Conservation (phyloP, 1,284 basidiomycete genomes). For the Ustilago trichophora region DNA sequence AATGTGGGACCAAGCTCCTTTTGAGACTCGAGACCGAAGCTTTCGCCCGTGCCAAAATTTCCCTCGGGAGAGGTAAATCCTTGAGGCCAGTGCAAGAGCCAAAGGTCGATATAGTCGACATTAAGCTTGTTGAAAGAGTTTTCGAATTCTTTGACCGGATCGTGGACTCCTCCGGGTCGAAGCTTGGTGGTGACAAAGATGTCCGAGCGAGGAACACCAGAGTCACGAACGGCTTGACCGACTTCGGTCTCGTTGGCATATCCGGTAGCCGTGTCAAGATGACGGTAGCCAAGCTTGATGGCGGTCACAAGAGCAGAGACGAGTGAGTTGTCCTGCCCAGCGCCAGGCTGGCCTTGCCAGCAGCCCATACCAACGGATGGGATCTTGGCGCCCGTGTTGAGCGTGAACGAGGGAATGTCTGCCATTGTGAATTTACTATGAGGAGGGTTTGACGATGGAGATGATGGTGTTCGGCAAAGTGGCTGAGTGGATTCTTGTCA, state of each 20-base stretch:
- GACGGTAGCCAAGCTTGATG: slow-evolving; percentile 53
- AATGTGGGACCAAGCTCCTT: slow-evolving; percentile 43
- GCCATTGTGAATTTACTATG: slow-evolving; percentile 15
- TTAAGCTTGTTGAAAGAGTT: slow-evolving; percentile 77
- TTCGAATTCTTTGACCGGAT: slow-evolving; percentile 71
- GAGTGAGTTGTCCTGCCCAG: slow-evolving; percentile 28
- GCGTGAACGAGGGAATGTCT: slow-evolving; percentile 38
- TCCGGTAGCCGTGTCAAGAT: slow-evolving; percentile 49
- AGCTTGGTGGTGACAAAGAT: slow-evolving; percentile 87
- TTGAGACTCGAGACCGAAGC: slow-evolving; percentile 25
- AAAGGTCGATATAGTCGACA: slow-evolving; percentile 73
- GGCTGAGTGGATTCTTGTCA: no score
- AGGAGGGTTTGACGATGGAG: not conserved
- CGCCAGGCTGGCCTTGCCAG: slow-evolving; percentile 48
- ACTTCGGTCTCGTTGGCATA: slow-evolving; percentile 82
- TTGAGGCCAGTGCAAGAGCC: slow-evolving; percentile 58
- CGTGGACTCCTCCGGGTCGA: slow-evolving; percentile 70
- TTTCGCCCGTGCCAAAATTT: slow-evolving; percentile 1
- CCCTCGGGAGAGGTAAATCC: slow-evolving; percentile 12
- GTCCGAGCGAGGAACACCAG: slow-evolving; percentile 78
- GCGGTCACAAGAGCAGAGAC: slow-evolving; percentile 20
- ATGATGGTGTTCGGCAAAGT: not conserved
- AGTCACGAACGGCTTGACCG: slow-evolving; percentile 77
- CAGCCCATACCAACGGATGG: slow-evolving; percentile 55
- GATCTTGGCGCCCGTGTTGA: slow-evolving; percentile 51